These are phyloP conservation scores for Eucalyptus cloeziana DNA, from an alignment of 345 rosid species.

Conservation along the genomic window DNA sequence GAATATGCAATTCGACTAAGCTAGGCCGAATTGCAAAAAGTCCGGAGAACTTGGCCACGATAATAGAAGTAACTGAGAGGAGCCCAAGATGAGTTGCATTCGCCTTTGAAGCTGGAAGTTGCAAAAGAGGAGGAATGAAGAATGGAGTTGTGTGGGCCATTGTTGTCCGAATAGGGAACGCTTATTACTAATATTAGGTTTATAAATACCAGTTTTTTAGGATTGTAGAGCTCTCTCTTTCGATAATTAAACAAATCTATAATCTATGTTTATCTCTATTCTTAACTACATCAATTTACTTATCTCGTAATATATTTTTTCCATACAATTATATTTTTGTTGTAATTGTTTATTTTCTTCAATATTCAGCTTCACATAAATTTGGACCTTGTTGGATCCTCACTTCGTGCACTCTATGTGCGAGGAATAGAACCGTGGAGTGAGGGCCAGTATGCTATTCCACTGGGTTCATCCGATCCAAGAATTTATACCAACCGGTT, in stretches of 20 bases:
- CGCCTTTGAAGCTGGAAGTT: neutral
- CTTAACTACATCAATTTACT: no score
- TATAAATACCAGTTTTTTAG: no score
- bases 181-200: no score
- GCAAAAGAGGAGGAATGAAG: neutral
- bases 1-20: no score
- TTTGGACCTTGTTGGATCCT: neutral
- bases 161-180: no score
- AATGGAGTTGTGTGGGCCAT: no score
- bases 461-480: neutral
- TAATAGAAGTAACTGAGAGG: no score
- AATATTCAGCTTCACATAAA: neutral
- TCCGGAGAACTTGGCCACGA: neutral
- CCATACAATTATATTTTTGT: no score
- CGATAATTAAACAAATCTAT: neutral
- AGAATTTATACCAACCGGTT: no score
- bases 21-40: no score
- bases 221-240: neutral
- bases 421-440: neutral
- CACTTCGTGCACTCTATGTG: neutral
- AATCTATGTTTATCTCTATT: neutral
- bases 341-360: rapidly evolving
- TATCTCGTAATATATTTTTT: neutral
- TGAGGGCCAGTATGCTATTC: neutral
- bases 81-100: no score